A percentile compares a stretch with the other conserved stretches of the same genome.
These are phyloP conservation scores for Fagopyrum tataricum DNA, from an alignment of 148 eudicot genomes.

Conservation along the genomic window DNA sequence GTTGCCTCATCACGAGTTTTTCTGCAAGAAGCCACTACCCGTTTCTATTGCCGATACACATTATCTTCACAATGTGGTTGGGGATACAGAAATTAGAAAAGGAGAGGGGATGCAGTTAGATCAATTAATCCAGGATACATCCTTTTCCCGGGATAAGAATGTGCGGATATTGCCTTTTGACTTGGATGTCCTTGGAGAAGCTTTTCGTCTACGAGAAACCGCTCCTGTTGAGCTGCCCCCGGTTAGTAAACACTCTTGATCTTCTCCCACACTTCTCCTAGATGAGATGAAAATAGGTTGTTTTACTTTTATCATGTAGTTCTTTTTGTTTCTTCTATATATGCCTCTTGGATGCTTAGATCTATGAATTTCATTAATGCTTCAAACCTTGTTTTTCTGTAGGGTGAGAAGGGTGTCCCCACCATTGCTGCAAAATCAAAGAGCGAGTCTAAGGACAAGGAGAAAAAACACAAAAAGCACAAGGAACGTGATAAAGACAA, in stretches of 20 bases:
- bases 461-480: slow-evolving; percentile 82
- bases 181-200: slow-evolving; percentile 62
- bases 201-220: slow-evolving; percentile 73
- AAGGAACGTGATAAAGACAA: slow-evolving; percentile 82
- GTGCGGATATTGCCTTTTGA: slow-evolving; percentile 75
- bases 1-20: slow-evolving; percentile 84
- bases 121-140: slow-evolving; percentile 58
- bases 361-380: neutral
- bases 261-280: neutral
- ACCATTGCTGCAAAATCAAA: slow-evolving; percentile 73
- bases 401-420: slow-evolving; percentile 90
- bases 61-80: slow-evolving; percentile 94
- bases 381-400: slow-evolving; percentile 10
- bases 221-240: slow-evolving; percentile 69
- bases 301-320: neutral
- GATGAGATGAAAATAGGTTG: neutral
- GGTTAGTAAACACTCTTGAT: slow-evolving; percentile 34
- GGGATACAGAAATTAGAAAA: slow-evolving; percentile 89
- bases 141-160: slow-evolving; percentile 46
- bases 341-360: neutral
- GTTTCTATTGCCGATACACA: slow-evolving; percentile 76
- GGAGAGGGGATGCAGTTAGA: slow-evolving; percentile 97
- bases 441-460: slow-evolving; percentile 65
- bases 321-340: neutral
- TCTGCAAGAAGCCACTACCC: slow-evolving; percentile 96